Evolutionary conservation across 179 eudicot species (phyloP), one percentile per base, ranked within the genome.

Genomic region (Actinidia polygama): DNA sequence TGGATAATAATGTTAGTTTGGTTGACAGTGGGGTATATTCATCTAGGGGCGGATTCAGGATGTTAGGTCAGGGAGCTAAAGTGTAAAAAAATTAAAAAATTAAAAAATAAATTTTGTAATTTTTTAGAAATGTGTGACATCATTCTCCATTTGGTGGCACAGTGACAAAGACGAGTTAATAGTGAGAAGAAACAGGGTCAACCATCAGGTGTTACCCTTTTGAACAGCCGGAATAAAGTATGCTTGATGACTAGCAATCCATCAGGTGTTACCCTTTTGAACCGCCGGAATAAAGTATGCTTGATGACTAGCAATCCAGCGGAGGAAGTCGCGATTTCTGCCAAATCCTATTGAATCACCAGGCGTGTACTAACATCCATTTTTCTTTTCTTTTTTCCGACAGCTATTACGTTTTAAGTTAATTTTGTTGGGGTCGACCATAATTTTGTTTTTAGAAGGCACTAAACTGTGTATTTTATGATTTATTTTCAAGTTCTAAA

Each of bases 141-240:
- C 64, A 24, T 58, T 63, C 14, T 74, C 47, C 12, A 24, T 72
- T 84, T 75, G 73, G 84, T 80, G 49, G 57, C 80, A 72, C 88
- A 96, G 99, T 79, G 98, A 96, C 68, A 49, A 83, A 83, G 97
- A 94, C 23, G 98, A 96, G 83, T 63, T 91, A 85, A 91, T 87
- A 85, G 97, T 96, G 81, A 96, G 95, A 88, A 96, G 95, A 88
- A 98, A 96, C 89, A 92, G 97, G 97, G 77, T 98, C 99, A 81
- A 96, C 99, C 24, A 88, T 96, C 68, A 87, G 97, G 87, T 93
- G 97, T 84, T 91, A 88, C 85, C n/a, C n/a, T n/a, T n/a, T n/a
- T n/a, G n/a, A n/a, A n/a, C n/a, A n/a, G n/a, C n/a, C n/a, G n/a
- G n/a, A n/a, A n/a, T n/a, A n/a, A n/a, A n/a, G n/a, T n/a, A n/a